Base-by-base conservation (phyloP, 2,329 filamentous ascomycete species). In the Dryadomyces quercus-mongolicae region DNA sequence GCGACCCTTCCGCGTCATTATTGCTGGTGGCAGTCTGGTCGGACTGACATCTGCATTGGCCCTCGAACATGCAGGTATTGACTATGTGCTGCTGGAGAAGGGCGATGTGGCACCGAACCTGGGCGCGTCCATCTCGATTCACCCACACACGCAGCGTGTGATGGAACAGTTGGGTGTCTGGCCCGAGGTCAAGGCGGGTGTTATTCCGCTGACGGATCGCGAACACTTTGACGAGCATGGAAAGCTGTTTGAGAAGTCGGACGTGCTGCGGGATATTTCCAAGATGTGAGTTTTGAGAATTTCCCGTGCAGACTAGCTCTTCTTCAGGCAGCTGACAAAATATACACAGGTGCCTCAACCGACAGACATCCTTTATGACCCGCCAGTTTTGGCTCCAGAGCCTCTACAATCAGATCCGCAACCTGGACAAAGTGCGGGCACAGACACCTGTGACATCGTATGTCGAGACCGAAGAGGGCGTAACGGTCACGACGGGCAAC, bases 11-110 rank as follows among this genome's bases (percentile, higher is more conserved):
- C 65, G 64, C 49, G 67, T 75, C 25, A 63, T 77, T 53, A 75
- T 78, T 38, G 72, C 66, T 1, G 75, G 75, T 18, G 76, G 72
- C 4, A 68, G 71, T 44, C 62, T 78, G 15, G 66, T 69, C 3
- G 77, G 76, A 3, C 61, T 77, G 2, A 66, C 70, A 0, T 61
- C 76, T 4, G 72, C 74, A 2, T 66, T 69, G 42, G 67, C 69
- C 55, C 68, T 80, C 2, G 68, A 77, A 51, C 62, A 62, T 40
- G 63, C 69, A 21, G 62, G 60, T 21, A 71, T 80, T 54, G 69
- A 77, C 56, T 78, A 72, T 59, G 57, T 75, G 3, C 54, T 80
- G 0, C 66, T 80, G 36, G 36, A 80, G 56, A 62, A 71, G 48
- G 34, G 56, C 0, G 61, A 67, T 0, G 68, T 78, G n/a, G 68